Percentiles rank a stretch among this genome's conserved stretches.
phyloP scores from a whole-genome alignment of 768 basidiomycete species.

The Rhizopogon rudus region DNA sequence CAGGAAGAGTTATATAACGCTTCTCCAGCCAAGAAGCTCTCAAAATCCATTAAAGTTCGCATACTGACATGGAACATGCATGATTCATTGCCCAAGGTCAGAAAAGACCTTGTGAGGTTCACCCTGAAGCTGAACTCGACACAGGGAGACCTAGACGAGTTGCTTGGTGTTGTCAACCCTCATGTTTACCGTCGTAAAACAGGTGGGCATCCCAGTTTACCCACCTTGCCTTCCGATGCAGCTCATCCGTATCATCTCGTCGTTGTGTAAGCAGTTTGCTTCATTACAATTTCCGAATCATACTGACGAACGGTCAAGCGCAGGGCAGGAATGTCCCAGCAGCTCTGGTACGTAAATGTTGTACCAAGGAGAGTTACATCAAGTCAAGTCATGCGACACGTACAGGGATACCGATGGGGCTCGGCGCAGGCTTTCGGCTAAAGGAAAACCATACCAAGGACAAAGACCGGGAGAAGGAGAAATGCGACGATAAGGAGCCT shows the following conservation, averaged over 20 bases:
- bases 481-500: conserved; percentile 22
- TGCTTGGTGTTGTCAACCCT: conserved; percentile 57
- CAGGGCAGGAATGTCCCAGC: conserved; percentile 82
- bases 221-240: conserved; percentile 43
- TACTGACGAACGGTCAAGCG: conserved; percentile 32
- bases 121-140: conserved; percentile 2
- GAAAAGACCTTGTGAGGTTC: not conserved
- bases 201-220: conserved; percentile 29
- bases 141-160: conserved; percentile 69
- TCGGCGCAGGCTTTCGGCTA: conserved; percentile 75
- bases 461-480: conserved; percentile 29
- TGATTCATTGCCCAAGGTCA: conserved; percentile 71
- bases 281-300: not conserved
- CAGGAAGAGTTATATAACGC: conserved; percentile 12
- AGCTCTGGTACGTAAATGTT: conserved; percentile 45
- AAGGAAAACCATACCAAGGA: conserved; percentile 23
- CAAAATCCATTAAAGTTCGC: conserved; percentile 57
- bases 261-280: conserved; percentile 53
- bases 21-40: conserved; percentile 20
- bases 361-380: not conserved
- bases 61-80: conserved; percentile 87
- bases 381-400: not conserved
- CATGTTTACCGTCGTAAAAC: conserved; percentile 27
- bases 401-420: conserved; percentile 70
- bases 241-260: conserved; percentile 73